Base-by-base conservation (phyloP, 768 basidiomycete genomes). In the Auriculariales sp. region DNA sequence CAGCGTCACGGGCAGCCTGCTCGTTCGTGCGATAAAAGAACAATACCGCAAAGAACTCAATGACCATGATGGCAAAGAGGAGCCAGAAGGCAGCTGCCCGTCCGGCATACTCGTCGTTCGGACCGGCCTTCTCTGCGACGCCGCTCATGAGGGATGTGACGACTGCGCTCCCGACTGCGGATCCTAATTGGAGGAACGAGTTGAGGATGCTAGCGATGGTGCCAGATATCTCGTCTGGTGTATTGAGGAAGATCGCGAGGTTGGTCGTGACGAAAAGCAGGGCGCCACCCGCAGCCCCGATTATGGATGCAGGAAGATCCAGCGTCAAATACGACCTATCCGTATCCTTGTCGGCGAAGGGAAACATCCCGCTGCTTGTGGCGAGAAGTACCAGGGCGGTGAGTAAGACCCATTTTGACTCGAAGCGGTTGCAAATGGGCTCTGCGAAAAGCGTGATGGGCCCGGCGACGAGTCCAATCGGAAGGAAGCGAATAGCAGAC, bases 131-230 rank as follows among this genome's bases (percentile, higher is more conserved):
- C 27, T 31, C 48, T 11, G 48, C 47, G 34, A 76, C 62, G 33
- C 69, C 70, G 3, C 67, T 65, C 61, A 73, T 61, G 54, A 78
- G 75, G 15, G 73, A 70, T 28, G 59, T 68, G 24, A 75, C 66
- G 24, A 67, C 66, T 12, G 77, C 71, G 28, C 73, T 61, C 17
- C 73, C 74, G 19, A 73, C 62, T 4, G 77, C 77, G 9, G 67
- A 67, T 29, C 75, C 74, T 51, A 74, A 62, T 57, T 79, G 73
- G 1, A 77, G 66, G 10, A 72, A 71, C 22, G 69, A 67, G 50
- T 74, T 75, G 64, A 75, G 75, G 33, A 79, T 70, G 14, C 77
- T 77, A 17, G 73, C 73, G 14, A 76, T 68, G 3, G 70, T 72
- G 33, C 77, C 77, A 3, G 74, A 66, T 56, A 73, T 69, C n/a